phyloP scores from a whole-genome alignment of 768 basidiomycete genomes.

The Suillus alpinus region DNA sequence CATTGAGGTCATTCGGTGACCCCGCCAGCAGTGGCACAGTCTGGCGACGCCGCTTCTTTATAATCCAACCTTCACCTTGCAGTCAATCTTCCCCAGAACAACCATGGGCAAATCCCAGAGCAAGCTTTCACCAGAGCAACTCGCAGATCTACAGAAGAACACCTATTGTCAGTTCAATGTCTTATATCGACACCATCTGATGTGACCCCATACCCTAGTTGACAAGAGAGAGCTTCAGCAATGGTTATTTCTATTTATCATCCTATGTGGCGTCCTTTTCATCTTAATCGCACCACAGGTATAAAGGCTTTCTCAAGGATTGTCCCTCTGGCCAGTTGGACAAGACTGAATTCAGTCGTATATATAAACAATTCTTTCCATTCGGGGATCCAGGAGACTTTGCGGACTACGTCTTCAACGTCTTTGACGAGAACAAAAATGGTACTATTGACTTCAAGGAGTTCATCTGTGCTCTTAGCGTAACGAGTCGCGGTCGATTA shows the following conservation, averaged over 20 bases:
- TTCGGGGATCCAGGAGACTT: constrained; percentile 97
- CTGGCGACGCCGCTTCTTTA: neutral
- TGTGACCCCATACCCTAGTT: constrained; percentile 47
- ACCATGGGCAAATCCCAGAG: constrained; percentile 97
- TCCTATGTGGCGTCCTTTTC: constrained; percentile 8
- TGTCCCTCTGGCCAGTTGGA: constrained; percentile 96
- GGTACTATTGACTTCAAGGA: constrained; percentile 99
- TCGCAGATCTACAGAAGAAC: constrained; percentile 93
- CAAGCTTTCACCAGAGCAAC: constrained; percentile 91
- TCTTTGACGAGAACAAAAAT: constrained; percentile 93
- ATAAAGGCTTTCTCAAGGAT: constrained; percentile 99
- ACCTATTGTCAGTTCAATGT: constrained; percentile 77
- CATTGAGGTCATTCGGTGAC: neutral
- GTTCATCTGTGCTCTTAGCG: constrained; percentile 96
- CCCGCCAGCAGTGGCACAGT: neutral
- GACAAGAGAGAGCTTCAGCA: constrained; percentile 97
- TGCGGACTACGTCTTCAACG: constrained; percentile 98
- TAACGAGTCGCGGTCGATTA: constrained; percentile 87
- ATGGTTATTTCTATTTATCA: constrained; percentile 50
- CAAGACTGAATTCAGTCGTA: constrained; percentile 92
- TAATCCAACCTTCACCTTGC: neutral
- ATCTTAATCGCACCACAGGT: constrained; percentile 49
- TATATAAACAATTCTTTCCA: constrained; percentile 99
- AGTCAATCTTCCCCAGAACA: constrained; percentile 4
- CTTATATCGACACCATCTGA: constrained; percentile 7